Base-by-base conservation (phyloP, 192 early-diverging fungal genomes). In the Coemansia sp. region DNA sequence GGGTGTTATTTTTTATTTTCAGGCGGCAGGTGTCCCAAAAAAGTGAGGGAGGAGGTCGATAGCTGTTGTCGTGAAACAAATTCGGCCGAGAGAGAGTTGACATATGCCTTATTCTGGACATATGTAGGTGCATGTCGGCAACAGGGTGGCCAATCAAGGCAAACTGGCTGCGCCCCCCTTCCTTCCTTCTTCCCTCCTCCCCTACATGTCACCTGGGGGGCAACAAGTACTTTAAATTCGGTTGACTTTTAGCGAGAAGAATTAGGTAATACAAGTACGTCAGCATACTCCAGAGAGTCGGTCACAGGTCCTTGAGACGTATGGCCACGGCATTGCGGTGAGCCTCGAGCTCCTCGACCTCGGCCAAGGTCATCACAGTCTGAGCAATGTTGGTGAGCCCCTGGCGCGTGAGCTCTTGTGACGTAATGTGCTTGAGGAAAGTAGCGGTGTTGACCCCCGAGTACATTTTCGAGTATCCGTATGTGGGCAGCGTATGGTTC, bases 401-500 rank as follows among this genome's bases (percentile, higher is more conserved):
- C 29, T 93, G 90, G 48, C 83, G 83, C 4, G 93, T 96, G 19
- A 98, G 78, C 63, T 87, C 84, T 82, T 99, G 98, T 15, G 92
- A 81, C 1, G 97, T 99, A 22, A 99, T 95, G 68, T 98, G 92
- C 80, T 99, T 99, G 52, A 98, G 70, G 82, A 99, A 99, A 0
- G 95, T 95, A 26, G 82, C 82, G 8, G 96, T 98, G 79, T 94
- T 97, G 24, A 98, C 95, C 26, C 97, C 97, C 60, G 94, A 96
- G 82, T 99, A 97, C 93, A 97, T 98, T 56, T 88, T 82, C 18
- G 97, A 90, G 75, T 95, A 99, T 27, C 97, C 97, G 68, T 99
- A 99, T 1, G 96, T 98, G 15, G 97, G 97, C 60, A 99, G 80
- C 3, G 97, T 99, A 82, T 99, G 97, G 85, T 98, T 99, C 15